These are phyloP conservation scores for Phaseolus lunatus DNA, from an alignment of 306 rosid genomes.

Conservation along the genomic window DNA sequence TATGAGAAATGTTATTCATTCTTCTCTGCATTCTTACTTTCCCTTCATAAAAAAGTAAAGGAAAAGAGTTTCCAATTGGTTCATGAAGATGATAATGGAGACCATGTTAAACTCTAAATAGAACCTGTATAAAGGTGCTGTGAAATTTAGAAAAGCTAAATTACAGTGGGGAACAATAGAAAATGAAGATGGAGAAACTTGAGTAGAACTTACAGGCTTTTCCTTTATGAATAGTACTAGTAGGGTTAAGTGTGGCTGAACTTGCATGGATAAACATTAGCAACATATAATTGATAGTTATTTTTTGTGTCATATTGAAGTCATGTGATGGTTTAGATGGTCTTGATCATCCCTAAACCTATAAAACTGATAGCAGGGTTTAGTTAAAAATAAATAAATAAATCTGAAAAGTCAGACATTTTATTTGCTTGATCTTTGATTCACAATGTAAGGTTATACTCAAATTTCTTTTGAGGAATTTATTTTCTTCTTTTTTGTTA, in stretches of 20 bases:
- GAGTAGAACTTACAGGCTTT: neutral
- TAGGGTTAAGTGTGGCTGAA: neutral
- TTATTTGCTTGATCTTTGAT: slow-evolving; percentile 15
- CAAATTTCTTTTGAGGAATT: slow-evolving; percentile 5
- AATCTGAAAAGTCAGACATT: neutral
- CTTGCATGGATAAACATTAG: slow-evolving; percentile 24
- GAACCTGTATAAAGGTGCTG: slow-evolving; percentile 11
- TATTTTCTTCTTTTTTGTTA: neutral
- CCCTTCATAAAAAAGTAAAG: slow-evolving; percentile 11
- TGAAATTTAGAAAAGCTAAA: slow-evolving; percentile 13
- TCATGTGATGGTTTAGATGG: neutral
- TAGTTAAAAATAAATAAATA: neutral
- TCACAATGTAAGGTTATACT: slow-evolving; percentile 25
- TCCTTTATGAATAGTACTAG: neutral
- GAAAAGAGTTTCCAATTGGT: slow-evolving; percentile 32
- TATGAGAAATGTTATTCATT: slow-evolving; percentile 26
- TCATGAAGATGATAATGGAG: slow-evolving; percentile 31
- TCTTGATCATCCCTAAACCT: slow-evolving; percentile 20
- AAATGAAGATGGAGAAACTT: neutral
- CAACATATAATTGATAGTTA: slow-evolving; percentile 8
- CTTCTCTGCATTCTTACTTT: slow-evolving; percentile 1
- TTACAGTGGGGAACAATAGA: neutral
- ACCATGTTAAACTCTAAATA: slow-evolving; percentile 3
- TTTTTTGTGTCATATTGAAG: slow-evolving; percentile 17
- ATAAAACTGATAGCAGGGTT: slow-evolving; percentile 6